Percentiles rank a stretch among this genome's conserved stretches.
These are phyloP conservation scores for Cordia subcordata DNA, from an alignment of 257 asterid genomes.

Conservation along the genomic window DNA sequence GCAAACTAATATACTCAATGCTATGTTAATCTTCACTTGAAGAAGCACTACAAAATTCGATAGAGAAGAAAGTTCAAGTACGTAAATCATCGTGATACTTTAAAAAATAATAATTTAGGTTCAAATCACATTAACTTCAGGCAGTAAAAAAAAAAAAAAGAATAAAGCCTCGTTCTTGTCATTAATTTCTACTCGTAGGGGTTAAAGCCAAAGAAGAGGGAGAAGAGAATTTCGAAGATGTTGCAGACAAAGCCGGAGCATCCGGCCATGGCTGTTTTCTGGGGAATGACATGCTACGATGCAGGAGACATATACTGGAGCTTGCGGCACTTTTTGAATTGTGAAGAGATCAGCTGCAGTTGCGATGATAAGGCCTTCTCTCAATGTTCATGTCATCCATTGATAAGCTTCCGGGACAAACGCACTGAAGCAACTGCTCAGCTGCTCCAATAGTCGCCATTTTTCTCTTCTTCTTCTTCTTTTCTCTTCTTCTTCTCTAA, in stretches of 20 bases:
- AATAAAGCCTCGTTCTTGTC: background rate
- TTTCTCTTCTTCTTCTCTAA: too few relatives aligned
- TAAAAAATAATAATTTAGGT: too few relatives aligned
- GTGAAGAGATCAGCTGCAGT: constrained; percentile 43
- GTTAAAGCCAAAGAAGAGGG: background rate
- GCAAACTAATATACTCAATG: too few relatives aligned
- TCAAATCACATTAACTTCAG: too few relatives aligned
- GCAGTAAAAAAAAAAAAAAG: too few relatives aligned
- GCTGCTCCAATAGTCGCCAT: constrained; percentile 40
- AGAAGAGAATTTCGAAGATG: constrained; percentile 9
- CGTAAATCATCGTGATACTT: too few relatives aligned
- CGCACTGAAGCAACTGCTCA: constrained; percentile 20
- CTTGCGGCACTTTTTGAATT: constrained; percentile 4
- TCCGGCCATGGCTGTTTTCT: constrained; percentile 10
- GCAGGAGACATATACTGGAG: constrained; percentile 17
- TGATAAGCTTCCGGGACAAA: constrained; percentile 29
- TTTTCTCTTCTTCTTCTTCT: too few relatives aligned
- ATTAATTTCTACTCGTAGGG: constrained; percentile 9
- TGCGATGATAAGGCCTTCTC: constrained; percentile 38
- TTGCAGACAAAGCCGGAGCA: background rate
- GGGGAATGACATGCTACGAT: constrained; percentile 6
- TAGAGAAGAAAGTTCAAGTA: too few relatives aligned
- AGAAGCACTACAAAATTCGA: too few relatives aligned
- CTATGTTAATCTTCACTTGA: too few relatives aligned
- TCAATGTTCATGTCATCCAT: constrained; percentile 32